Conservation (phyloP, 2,329 filamentous ascomycete genomes). For the Akanthomyces uredinophilus region DNA sequence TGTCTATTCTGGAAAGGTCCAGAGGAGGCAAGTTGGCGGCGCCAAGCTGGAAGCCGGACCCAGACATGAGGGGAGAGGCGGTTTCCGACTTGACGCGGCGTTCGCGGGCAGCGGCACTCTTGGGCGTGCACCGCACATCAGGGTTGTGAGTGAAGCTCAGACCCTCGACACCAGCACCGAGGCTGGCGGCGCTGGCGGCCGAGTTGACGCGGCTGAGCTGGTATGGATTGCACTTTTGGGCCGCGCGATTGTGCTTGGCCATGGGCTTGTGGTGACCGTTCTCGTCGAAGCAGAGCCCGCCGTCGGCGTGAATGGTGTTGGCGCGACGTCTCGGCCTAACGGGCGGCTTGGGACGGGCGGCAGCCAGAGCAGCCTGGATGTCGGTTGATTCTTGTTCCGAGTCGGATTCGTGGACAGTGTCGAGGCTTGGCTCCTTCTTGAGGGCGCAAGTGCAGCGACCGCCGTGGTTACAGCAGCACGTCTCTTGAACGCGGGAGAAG, state of each 20-base stretch:
- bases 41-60: conserved; percentile 46
- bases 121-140: conserved; percentile 32
- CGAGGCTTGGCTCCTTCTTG: conserved; percentile 57
- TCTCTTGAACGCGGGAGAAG: conserved; percentile 39
- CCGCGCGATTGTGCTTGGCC: conserved; percentile 55
- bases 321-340: conserved; percentile 48
- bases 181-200: conserved; percentile 47
- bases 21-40: conserved; percentile 52
- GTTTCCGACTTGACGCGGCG: conserved; percentile 58
- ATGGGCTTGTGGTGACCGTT: conserved; percentile 60
- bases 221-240: conserved; percentile 59
- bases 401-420: conserved; percentile 60
- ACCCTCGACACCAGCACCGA: conserved; percentile 39
- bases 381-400: conserved; percentile 43
- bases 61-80: conserved; percentile 52
- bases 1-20: conserved; percentile 53
- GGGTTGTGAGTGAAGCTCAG: conserved; percentile 34
- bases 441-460: conserved; percentile 59
- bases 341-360: conserved; percentile 36
- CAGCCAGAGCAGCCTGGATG: conserved; percentile 23
- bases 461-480: conserved; percentile 66
- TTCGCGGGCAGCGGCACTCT: conserved; percentile 36
- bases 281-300: conserved; percentile 54
- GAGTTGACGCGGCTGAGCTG: conserved; percentile 55
- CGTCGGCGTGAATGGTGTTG: conserved; percentile 58